A percentile compares a stretch with the other conserved stretches of the same genome.
phyloP scores from a whole-genome alignment of 1,139 yeast species.

The Yamadazyma friedrichii region DNA sequence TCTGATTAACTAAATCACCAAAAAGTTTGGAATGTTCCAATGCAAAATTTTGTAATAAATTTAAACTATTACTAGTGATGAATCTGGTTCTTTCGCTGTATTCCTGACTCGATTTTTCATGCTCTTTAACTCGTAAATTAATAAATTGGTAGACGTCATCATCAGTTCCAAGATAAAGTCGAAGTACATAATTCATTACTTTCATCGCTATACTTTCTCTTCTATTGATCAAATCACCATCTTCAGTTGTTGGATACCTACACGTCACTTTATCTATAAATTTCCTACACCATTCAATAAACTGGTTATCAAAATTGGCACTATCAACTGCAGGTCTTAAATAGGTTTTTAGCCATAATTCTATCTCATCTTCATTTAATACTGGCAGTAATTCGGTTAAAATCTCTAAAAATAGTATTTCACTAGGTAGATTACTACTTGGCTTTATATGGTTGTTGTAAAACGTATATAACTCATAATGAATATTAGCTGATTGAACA shows the following conservation, averaged over 20 bases:
- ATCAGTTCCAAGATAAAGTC: slow-evolving; percentile 28
- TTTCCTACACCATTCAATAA: slow-evolving; percentile 42
- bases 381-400: slow-evolving; percentile 38
- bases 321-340: slow-evolving; percentile 58
- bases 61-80: slow-evolving; percentile 41
- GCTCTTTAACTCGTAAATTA: slow-evolving; percentile 17
- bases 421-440: slow-evolving; percentile 30
- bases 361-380: slow-evolving; percentile 40
- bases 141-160: slow-evolving; percentile 17
- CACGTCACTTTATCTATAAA: slow-evolving; percentile 37
- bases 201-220: slow-evolving; percentile 23
- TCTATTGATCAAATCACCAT: slow-evolving; percentile 22
- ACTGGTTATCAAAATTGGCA: slow-evolving; percentile 47
- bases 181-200: slow-evolving; percentile 30
- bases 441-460: slow-evolving; percentile 40
- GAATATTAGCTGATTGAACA: slow-evolving; percentile 37
- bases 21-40: slow-evolving; percentile 29
- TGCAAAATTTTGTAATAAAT: slow-evolving; percentile 42
- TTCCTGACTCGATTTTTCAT: slow-evolving; percentile 27
- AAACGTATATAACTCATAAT: slow-evolving; percentile 48
- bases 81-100: slow-evolving; percentile 51
- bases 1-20: slow-evolving; percentile 31
- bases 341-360: slow-evolving; percentile 54
- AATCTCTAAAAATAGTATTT: slow-evolving; percentile 47
- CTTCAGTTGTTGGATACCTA: slow-evolving; percentile 23